Base-by-base conservation (phyloP, 2,329 filamentous ascomycete genomes). In the Bipolaris sorokiniana region DNA sequence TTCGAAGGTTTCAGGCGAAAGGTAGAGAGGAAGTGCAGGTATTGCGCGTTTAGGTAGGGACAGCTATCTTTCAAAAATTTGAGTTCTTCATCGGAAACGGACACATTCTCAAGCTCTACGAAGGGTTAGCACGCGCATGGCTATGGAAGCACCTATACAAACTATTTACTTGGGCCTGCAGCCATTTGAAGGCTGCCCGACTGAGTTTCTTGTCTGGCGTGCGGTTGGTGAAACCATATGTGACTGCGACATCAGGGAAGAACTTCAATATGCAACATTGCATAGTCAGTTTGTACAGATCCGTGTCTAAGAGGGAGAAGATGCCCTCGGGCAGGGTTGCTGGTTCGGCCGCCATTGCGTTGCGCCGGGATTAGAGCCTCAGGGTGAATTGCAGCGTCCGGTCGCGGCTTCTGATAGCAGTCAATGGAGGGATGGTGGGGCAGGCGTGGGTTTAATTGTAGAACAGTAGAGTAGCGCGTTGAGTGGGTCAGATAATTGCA, bases 201-300 rank as follows among this genome's bases (percentile, higher is more conserved):
- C 87, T 96, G 57, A 99, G 82, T 75, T 93, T 92, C 87, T 97
- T 96, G 60, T 97, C 88, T 7, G 92, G 91, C 1, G 95, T 99
- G 48, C 95, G 90, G 76, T 99, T 99, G 49, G 92, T 98, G 79
- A 96, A 97, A 58, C 90, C 87, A 74, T 98, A 99, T 2, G 91
- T 92, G 56, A 98, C 95, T 42, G 88, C 85, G 68, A 76, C 80
- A 56, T 93, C 83, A 33, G 89, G 89, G 77, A 96, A 98, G 81
- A 93, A 96, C 78, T 96, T 96, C 66, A 96, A 85, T 64, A 98
- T 89, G 60, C 76, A 78, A 51, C 76, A 97, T 88, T 99, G 95
- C 95, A 99, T 99, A 18, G 95, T 99, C 78, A 99, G 80, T 79
- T 99, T 99, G 85, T 97, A 99, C 59, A 99, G 78, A 75, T 90